Evolutionary conservation across 2,329 filamentous ascomycete species (phyloP), one percentile per base, ranked within the genome.

Genomic region (Beauveria medogensis): DNA sequence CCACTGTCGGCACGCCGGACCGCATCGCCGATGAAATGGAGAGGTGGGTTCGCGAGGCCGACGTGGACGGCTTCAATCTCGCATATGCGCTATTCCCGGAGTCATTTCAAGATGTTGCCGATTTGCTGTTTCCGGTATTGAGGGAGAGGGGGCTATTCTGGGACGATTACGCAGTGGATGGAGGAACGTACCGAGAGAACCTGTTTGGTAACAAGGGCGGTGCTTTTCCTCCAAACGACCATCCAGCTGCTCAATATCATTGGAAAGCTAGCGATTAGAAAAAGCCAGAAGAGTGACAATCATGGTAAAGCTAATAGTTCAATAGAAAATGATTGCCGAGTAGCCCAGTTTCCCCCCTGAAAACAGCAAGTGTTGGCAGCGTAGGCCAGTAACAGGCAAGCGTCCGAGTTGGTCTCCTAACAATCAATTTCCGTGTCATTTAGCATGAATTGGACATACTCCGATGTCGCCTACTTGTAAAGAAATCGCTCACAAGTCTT

Each of bases 51-150:
- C 61, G 62, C 0, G 84, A 86, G 67, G 84, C 81, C 0, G 85
- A 85, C 65, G 78, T 88, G 1, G 85, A 88, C 67, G 85, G 85
- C 0, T 87, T 71, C 44, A 71, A 71, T n/a, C 47, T 71, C n/a
- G 67, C 69, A 0, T 69, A 70, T 40, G 71, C 71, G 0, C 63
- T 76, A 0, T 72, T 77, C 62, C 87, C 85, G 0, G 79, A 80
- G 47, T 85, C 82, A 0, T 90, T 89, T 69, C 80, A 86, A 61
- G 87, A 90, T 64, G 80, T 90, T 1, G 81, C 87, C 37, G 80
- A 87, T 9, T 73, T 87, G 10, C 69, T 90, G 3, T 65, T 90
- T 0, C 86, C 87, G 0, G 87, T 88, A 64, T 71, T 90, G 28
- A 78, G 77, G 48, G 71, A 73, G 24, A 74, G 87, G 16, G 85